Conservation (phyloP, 768 basidiomycete species). For the Cantharellus anzutake region DNA sequence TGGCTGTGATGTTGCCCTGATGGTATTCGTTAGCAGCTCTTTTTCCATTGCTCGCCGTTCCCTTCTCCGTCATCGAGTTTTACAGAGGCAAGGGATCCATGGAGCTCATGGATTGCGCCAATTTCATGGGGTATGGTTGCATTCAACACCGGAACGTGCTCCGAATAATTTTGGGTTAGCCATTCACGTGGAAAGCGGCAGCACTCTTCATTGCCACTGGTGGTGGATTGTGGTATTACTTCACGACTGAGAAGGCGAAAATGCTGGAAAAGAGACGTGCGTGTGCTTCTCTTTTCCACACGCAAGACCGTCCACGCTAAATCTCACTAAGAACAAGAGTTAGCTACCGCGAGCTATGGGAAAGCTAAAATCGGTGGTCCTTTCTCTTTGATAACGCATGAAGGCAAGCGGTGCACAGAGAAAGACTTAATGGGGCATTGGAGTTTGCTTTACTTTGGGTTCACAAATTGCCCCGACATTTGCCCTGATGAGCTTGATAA, state of each 20-base stretch:
- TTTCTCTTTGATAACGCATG: conserved; percentile 52
- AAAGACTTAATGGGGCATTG: conserved; percentile 74
- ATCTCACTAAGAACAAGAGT: conserved; percentile 42
- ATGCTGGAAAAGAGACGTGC: conserved; percentile 58
- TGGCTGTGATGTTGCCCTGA: no score
- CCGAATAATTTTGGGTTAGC: conserved; percentile 25
- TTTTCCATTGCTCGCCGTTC: no score
- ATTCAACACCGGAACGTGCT: not conserved
- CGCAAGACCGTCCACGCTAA: not conserved
- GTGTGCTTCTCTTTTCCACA: not conserved
- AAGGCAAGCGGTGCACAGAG: conserved; percentile 58
- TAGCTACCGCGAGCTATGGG: conserved; percentile 53
- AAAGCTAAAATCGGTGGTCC: conserved; percentile 83
- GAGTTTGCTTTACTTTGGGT: conserved; percentile 94
- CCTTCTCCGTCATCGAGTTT: no score
- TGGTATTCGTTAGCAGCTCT: no score
- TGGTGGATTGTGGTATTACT: conserved; percentile 69
- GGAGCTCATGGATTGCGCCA: no score
- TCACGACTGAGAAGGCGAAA: conserved; percentile 68
- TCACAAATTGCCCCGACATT: conserved; percentile 98
- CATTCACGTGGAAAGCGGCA: conserved; percentile 80
- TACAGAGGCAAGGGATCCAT: no score
- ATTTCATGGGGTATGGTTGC: no score
- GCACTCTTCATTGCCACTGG: conserved; percentile 72
- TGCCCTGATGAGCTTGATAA: conserved; percentile 98